Evolutionary conservation across 306 rosid species (phyloP).

Genomic region (Leucaena leucocephala): DNA sequence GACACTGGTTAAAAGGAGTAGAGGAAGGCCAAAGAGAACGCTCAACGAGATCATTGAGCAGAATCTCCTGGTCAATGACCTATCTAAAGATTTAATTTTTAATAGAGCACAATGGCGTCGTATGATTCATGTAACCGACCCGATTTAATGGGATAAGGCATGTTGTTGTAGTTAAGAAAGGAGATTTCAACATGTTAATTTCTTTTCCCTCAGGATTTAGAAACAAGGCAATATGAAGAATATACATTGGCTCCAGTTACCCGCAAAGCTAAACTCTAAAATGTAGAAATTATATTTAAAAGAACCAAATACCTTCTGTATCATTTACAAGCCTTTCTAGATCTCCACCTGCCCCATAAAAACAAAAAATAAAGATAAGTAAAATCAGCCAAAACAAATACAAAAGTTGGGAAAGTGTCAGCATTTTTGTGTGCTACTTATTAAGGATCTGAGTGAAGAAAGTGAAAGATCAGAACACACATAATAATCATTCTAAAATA

Average conservation of each 20-base stretch:
- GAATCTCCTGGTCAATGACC: too few relatives aligned
- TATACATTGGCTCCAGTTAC: neutral
- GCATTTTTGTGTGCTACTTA: neutral
- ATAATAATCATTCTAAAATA: neutral
- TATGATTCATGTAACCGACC: too few relatives aligned
- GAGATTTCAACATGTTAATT: slow-evolving; percentile 17
- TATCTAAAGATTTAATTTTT: too few relatives aligned
- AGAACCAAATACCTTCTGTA: slow-evolving; percentile 66
- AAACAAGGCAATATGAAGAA: slow-evolving; percentile 8
- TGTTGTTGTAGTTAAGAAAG: neutral
- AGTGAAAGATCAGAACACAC: slow-evolving; percentile 2
- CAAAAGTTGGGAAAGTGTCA: neutral
- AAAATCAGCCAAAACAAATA: neutral
- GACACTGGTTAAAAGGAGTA: too few relatives aligned
- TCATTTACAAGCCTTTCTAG: slow-evolving; percentile 78
- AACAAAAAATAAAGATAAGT: slow-evolving; percentile 14
- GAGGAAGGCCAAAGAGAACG: too few relatives aligned
- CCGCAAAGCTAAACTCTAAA: neutral
- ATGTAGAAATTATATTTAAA: slow-evolving; percentile 12
- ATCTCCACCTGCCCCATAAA: slow-evolving; percentile 65
- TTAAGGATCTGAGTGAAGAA: slow-evolving; percentile 24
- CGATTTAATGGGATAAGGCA: too few relatives aligned
- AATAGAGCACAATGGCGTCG: too few relatives aligned
- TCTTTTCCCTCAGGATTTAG: slow-evolving; percentile 9
- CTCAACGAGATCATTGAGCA: too few relatives aligned